Conservation (phyloP, 2,329 filamentous ascomycete species). For the Sporothrix humicola region DNA sequence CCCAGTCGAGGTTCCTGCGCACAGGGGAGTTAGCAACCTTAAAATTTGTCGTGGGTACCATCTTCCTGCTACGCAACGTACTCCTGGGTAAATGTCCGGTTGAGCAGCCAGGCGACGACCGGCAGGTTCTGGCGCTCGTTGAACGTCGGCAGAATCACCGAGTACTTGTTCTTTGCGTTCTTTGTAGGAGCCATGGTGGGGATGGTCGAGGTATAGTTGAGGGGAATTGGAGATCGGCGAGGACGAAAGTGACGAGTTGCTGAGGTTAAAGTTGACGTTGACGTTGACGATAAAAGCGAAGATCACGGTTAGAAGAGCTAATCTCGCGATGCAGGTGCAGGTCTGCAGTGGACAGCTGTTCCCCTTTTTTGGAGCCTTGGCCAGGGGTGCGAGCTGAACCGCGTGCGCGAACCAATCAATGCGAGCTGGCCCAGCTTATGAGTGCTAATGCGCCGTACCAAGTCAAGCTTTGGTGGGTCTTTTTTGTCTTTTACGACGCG, state of each 20-base stretch:
- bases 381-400: conserved; percentile 5
- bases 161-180: conserved; percentile 76
- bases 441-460: background rate
- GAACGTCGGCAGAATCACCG: conserved; percentile 96
- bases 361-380: conserved; percentile 29
- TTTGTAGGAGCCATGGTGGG: conserved; percentile 53
- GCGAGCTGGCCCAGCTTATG: background rate
- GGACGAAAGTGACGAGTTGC: background rate
- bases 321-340: conserved; percentile 4
- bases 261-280: background rate
- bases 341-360: conserved; percentile 32
- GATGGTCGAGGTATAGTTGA: background rate
- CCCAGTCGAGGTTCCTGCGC: conserved; percentile 82
- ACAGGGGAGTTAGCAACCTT: too few relatives aligned
- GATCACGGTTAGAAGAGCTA: background rate
- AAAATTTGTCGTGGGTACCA: too few relatives aligned
- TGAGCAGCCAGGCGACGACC: conserved; percentile 92
- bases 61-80: conserved; percentile 51
- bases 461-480: background rate
- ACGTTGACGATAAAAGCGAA: background rate
- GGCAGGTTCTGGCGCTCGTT: conserved; percentile 98
- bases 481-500: background rate
- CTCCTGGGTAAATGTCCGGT: conserved; percentile 89
- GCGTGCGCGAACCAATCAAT: background rate
- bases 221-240: background rate